Conservation (phyloP, 2,329 filamentous ascomycete genomes). For the Karstenula rhodostoma region DNA sequence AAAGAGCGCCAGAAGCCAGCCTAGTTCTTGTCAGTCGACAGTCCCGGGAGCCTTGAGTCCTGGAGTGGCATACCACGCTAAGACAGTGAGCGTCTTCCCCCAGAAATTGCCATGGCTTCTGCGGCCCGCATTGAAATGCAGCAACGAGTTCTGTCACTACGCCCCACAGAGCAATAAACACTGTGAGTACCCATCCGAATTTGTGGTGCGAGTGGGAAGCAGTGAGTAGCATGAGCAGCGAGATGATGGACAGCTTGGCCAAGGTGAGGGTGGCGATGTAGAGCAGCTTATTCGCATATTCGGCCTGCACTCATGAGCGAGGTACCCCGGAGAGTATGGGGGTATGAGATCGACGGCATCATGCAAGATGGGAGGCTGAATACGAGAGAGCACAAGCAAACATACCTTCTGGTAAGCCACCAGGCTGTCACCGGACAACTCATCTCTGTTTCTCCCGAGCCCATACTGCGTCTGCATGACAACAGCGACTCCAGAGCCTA, state of each 20-base stretch:
- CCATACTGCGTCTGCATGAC: conserved; percentile 42
- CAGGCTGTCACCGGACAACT: conserved; percentile 29
- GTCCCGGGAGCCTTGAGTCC: too few species aligned
- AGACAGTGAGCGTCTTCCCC: conserved; percentile 27
- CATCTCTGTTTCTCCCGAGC: conserved; percentile 36
- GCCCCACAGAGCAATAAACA: conserved; percentile 43
- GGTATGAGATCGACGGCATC: not conserved
- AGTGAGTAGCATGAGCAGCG: conserved; percentile 45
- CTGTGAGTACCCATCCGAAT: conserved; percentile 34
- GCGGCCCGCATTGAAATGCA: conserved; percentile 43
- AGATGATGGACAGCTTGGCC: conserved; percentile 48
- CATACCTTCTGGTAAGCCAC: conserved; percentile 43
- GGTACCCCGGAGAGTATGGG: not conserved
- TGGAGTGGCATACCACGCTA: conserved; percentile 31
- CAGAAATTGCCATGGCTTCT: conserved; percentile 38
- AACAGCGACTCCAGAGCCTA: conserved; percentile 44
- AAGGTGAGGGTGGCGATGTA: conserved; percentile 45
- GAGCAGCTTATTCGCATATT: conserved; percentile 46
- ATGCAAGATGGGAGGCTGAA: conserved; percentile 8
- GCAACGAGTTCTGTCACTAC: conserved; percentile 36
- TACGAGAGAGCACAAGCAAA: conserved; percentile 9
- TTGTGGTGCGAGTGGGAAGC: conserved; percentile 40
- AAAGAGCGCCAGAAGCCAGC: conserved; percentile 42
- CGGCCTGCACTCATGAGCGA: conserved; percentile 30
- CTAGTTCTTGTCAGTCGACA: conserved; percentile 9